Percentiles rank a stretch among this genome's conserved stretches.
phyloP scores from a whole-genome alignment of 2,329 filamentous ascomycete genomes.

The Sporothrix sp. region DNA sequence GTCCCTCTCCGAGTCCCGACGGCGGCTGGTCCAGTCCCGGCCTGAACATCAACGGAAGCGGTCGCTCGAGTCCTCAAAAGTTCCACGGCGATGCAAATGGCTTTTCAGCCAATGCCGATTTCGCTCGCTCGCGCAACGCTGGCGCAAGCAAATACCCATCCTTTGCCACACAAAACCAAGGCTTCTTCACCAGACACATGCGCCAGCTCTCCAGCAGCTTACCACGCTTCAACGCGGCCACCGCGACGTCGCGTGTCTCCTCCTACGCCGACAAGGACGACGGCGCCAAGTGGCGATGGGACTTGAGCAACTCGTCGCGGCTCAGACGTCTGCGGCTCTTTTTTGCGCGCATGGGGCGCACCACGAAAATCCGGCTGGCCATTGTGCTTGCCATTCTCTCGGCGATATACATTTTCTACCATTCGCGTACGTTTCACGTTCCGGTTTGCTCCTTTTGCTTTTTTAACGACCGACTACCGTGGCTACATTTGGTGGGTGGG shows the following conservation, averaged over 20 bases:
- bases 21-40: constrained; percentile 67
- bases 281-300: constrained; percentile 49
- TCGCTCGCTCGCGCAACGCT: constrained; percentile 38
- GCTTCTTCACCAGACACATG: constrained; percentile 80
- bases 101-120: constrained; percentile 69
- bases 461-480: background rate
- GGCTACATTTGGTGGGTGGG: constrained; percentile 1
- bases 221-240: constrained; percentile 52
- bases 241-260: constrained; percentile 25
- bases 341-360: constrained; percentile 48
- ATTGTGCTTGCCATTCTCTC: constrained; percentile 51
- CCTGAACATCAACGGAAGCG: constrained; percentile 12
- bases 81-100: constrained; percentile 42
- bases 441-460: background rate
- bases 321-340: constrained; percentile 38
- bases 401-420: constrained; percentile 56
- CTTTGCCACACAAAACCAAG: constrained; percentile 70
- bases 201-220: constrained; percentile 70
- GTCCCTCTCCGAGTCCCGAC: constrained; percentile 72
- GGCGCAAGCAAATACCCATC: constrained; percentile 66
- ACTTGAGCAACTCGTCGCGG: constrained; percentile 35
- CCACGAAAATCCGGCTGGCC: constrained; percentile 53
- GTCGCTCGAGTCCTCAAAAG: constrained; percentile 51
- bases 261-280: constrained; percentile 70
- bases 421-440: constrained; percentile 54